These are phyloP conservation scores for Penicillium malachiteum DNA, from an alignment of 495 filamentous ascomycete genomes.

Conservation along the genomic window DNA sequence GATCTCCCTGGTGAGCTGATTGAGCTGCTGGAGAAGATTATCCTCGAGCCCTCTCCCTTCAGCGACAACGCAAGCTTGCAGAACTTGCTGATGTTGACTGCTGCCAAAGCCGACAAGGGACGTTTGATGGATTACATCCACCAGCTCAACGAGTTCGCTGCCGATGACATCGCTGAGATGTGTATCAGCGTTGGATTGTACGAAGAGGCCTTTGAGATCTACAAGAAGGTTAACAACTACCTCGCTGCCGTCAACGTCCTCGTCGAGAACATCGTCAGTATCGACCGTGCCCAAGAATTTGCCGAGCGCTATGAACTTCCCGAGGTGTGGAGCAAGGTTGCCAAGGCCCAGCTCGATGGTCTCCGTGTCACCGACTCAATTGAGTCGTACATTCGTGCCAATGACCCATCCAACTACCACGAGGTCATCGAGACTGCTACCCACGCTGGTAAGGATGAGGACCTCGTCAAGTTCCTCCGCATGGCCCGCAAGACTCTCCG, in stretches of 20 bases:
- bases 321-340: slow-evolving; percentile 99
- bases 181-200: slow-evolving; percentile 93
- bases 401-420: slow-evolving; percentile 86
- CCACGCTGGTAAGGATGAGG: slow-evolving; percentile 95
- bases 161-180: slow-evolving; percentile 87
- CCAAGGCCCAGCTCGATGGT: slow-evolving; percentile 97
- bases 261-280: slow-evolving; percentile 96
- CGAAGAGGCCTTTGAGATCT: slow-evolving; percentile 98
- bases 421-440: slow-evolving; percentile 97
- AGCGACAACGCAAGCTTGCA: slow-evolving; percentile 96
- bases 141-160: slow-evolving; percentile 80
- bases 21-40: slow-evolving; percentile 98
- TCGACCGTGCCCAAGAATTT: slow-evolving; percentile 95
- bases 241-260: slow-evolving; percentile 85
- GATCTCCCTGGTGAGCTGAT: slow-evolving; percentile 95
- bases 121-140: slow-evolving; percentile 98
- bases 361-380: slow-evolving; percentile 90
- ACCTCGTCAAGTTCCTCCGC: slow-evolving; percentile 92
- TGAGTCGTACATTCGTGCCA: slow-evolving; percentile 94
- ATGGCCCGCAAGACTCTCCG: slow-evolving; percentile 97
- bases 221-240: slow-evolving; percentile 94
- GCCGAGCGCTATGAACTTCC: slow-evolving; percentile 93
- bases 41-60: slow-evolving; percentile 94
- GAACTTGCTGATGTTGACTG: slow-evolving; percentile 95
- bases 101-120: slow-evolving; percentile 92